Percentiles rank a stretch among this genome's conserved stretches.
phyloP scores from a whole-genome alignment of 2,329 filamentous ascomycete genomes.

The Pleoardoris graminearum region DNA sequence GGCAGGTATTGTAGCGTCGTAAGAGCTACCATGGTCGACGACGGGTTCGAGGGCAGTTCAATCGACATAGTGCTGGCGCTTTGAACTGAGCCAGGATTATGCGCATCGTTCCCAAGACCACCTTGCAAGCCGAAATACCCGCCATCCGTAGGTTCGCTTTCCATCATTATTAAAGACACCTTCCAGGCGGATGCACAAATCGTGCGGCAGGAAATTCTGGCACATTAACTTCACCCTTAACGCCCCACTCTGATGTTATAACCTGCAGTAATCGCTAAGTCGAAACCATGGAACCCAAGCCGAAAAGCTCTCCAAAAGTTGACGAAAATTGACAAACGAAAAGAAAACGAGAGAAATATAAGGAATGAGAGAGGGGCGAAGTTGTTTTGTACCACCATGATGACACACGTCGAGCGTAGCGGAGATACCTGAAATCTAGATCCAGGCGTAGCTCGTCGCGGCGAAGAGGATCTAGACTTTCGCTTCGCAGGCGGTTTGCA shows the following conservation, averaged over 20 bases:
- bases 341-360: background rate
- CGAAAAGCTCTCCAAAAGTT: background rate
- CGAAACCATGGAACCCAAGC: conserved; percentile 3
- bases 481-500: conserved; percentile 4
- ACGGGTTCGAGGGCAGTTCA: conserved; percentile 29
- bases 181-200: background rate
- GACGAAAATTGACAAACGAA: background rate
- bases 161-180: conserved; percentile 22
- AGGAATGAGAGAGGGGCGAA: background rate
- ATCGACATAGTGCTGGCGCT: conserved; percentile 39
- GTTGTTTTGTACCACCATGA: conserved; percentile 6
- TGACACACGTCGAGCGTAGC: background rate
- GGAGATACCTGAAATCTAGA: background rate
- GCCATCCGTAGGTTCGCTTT: conserved; percentile 14
- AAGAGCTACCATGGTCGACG: conserved; percentile 37
- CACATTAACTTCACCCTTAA: conserved; percentile 3
- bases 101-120: conserved; percentile 22
- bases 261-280: background rate
- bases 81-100: conserved; percentile 35
- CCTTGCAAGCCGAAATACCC: conserved; percentile 37
- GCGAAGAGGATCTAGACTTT: conserved; percentile 3
- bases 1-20: conserved; percentile 72
- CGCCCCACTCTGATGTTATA: conserved; percentile 15
- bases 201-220: background rate
- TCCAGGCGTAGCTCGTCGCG: conserved; percentile 1